These are phyloP conservation scores for Trichoderma sp. DNA, from an alignment of 2,329 filamentous ascomycete species.

Conservation along the genomic window DNA sequence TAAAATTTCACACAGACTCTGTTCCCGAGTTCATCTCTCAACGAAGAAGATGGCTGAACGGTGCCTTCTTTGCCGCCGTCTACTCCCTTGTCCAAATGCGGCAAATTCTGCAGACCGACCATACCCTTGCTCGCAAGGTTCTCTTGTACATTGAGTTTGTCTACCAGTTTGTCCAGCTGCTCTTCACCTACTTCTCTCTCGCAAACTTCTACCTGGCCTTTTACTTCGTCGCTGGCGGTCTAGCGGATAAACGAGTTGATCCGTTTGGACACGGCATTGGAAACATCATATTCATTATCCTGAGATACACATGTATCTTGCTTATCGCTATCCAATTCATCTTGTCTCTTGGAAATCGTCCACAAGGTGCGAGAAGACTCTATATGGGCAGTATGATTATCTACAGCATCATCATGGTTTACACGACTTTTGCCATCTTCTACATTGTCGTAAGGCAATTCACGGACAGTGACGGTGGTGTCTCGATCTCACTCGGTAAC, in stretches of 20 bases:
- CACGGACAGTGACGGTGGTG: constrained; percentile 46
- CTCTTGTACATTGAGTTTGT: constrained; percentile 93
- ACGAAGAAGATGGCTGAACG: constrained; percentile 94
- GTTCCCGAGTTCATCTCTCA: constrained; percentile 98
- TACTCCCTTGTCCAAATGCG: constrained; percentile 95
- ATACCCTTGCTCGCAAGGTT: constrained; percentile 84
- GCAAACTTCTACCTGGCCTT: constrained; percentile 99
- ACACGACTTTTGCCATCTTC: constrained; percentile 85
- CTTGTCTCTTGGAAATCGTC: constrained; percentile 90
- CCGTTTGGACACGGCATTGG: constrained; percentile 90
- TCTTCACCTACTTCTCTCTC: constrained; percentile 97
- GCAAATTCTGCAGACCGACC: constrained; percentile 91
- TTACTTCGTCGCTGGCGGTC: constrained; percentile 93
- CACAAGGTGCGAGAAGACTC: constrained; percentile 89
- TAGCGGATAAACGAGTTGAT: constrained; percentile 76
- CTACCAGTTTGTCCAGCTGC: constrained; percentile 88
- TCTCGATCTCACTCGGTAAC: constrained; percentile 65
- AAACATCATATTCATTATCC: constrained; percentile 78
- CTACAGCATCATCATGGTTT: constrained; percentile 93
- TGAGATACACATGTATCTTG: constrained; percentile 83
- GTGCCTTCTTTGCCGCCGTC: constrained; percentile 96
- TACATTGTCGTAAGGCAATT: constrained; percentile 90
- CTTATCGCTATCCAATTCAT: constrained; percentile 96
- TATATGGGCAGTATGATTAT: constrained; percentile 86
- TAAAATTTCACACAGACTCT: constrained; percentile 58